Conservation (phyloP, 23 red algal species). For the Chondrus crispus region DNA sequence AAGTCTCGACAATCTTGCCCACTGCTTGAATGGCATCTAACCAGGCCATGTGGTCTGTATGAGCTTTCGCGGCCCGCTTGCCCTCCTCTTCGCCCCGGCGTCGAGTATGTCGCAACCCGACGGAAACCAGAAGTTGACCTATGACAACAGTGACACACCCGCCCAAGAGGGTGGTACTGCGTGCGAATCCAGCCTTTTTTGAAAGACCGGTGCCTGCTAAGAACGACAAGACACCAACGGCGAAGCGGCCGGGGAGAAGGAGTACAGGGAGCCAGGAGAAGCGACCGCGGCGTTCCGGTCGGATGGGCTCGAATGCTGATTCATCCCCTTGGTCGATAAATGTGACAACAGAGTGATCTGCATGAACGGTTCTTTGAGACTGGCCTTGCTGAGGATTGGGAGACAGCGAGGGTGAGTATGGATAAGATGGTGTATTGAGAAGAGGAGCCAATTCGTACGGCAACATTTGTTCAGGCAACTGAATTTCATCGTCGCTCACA, state of each 20-base stretch:
- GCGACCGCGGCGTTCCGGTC: neutral
- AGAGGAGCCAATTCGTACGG: no score
- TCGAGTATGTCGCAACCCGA: neutral
- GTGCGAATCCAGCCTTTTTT: neutral
- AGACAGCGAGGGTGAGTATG: no score
- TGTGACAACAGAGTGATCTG: no score
- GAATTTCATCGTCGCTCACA: no score
- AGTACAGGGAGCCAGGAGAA: constrained; percentile 23
- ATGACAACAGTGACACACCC: neutral
- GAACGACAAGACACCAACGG: constrained; percentile 35
- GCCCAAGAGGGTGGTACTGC: neutral
- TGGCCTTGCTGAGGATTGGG: no score
- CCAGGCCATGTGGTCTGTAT: constrained; percentile 41
- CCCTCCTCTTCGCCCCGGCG: neutral
- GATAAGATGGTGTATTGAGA: no score
- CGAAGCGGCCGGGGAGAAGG: constrained; percentile 41
- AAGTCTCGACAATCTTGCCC: constrained; percentile 58
- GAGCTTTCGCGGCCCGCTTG: neutral
- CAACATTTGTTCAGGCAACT: no score
- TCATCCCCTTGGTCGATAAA: no score
- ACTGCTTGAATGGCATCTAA: constrained; percentile 55
- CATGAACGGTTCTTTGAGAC: no score
- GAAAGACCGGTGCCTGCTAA: neutral
- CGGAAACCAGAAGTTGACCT: constrained; percentile 20
- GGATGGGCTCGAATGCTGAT: neutral